Evolutionary conservation across 352 stramenopile genomes (phyloP).

Genomic region (Achlya hypogyna): DNA sequence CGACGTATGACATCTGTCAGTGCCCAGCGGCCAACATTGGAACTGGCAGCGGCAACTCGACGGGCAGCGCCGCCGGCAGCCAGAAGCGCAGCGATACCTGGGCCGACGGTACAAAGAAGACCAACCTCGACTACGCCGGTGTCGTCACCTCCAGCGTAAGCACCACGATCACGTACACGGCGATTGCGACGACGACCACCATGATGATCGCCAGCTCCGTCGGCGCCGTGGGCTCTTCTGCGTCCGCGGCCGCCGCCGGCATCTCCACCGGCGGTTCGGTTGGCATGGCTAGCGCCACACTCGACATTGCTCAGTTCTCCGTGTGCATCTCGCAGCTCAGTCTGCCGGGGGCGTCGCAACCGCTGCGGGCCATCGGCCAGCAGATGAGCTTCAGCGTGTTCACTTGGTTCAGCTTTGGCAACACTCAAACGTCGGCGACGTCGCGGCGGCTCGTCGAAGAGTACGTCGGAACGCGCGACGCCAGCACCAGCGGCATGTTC

Average conservation of each 20-base stretch:
- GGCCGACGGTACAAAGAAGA: conserved; percentile 11
- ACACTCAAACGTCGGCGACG: conserved; percentile 24
- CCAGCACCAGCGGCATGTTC: conserved; percentile 32
- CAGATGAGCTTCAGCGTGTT: conserved; percentile 65
- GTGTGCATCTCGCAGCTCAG: conserved; percentile 72
- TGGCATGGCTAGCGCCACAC: conserved; percentile 56
- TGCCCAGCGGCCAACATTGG: conserved; percentile 13
- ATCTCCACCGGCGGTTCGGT: conserved; percentile 34
- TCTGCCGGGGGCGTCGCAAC: conserved; percentile 59
- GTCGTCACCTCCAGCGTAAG: conserved; percentile 12
- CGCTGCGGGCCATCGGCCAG: conserved; percentile 57
- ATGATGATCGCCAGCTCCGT: conserved; percentile 43
- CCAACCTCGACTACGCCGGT: conserved; percentile 6
- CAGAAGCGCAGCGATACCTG: background rate
- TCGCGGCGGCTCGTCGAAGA: background rate
- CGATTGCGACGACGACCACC: conserved; percentile 10
- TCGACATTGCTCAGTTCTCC: conserved; percentile 73
- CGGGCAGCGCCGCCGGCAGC: background rate
- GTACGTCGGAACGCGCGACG: conserved; percentile 18
- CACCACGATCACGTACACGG: conserved; percentile 5
- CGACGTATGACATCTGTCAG: background rate
- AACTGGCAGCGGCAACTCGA: background rate
- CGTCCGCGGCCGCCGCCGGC: conserved; percentile 36
- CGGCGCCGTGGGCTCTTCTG: conserved; percentile 26
- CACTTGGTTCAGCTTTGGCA: conserved; percentile 68